Conservation (phyloP, 805 yeast species). For the Candida silvicultrix region DNA sequence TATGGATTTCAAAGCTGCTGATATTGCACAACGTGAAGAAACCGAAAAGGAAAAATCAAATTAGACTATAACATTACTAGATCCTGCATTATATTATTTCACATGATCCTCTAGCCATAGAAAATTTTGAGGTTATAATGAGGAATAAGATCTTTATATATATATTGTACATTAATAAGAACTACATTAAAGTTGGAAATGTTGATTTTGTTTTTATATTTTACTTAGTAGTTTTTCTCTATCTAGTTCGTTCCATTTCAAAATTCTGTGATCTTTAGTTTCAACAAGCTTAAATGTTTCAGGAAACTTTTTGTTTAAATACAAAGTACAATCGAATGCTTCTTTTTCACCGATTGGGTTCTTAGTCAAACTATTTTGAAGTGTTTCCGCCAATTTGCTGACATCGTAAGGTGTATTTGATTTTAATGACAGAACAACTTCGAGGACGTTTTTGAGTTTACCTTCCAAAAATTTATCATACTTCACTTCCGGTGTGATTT, state of each 20-base stretch:
- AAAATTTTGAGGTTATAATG: no score
- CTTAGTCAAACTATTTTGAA: conserved; percentile 11
- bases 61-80: no score
- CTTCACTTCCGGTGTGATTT: conserved; percentile 18
- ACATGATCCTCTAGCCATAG: background rate
- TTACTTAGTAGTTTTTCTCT: background rate
- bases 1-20: conserved; percentile 89
- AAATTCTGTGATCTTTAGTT: conserved; percentile 4
- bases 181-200: background rate
- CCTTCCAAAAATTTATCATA: conserved; percentile 20
- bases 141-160: no score
- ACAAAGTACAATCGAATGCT: conserved; percentile 13
- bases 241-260: background rate
- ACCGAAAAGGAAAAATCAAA: background rate
- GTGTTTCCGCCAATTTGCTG: conserved; percentile 11
- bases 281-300: conserved; percentile 10
- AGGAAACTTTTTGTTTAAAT: conserved; percentile 14
- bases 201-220: background rate
- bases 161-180: no score
- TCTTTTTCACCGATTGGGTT: conserved; percentile 13
- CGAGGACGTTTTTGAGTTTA: conserved; percentile 25
- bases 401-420: conserved; percentile 18
- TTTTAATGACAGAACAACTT: conserved; percentile 20
- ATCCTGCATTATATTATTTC: no score
- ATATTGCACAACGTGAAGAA: conserved; percentile 54